phyloP scores from a whole-genome alignment of 805 yeast species.

The Candida mattraensis region DNA sequence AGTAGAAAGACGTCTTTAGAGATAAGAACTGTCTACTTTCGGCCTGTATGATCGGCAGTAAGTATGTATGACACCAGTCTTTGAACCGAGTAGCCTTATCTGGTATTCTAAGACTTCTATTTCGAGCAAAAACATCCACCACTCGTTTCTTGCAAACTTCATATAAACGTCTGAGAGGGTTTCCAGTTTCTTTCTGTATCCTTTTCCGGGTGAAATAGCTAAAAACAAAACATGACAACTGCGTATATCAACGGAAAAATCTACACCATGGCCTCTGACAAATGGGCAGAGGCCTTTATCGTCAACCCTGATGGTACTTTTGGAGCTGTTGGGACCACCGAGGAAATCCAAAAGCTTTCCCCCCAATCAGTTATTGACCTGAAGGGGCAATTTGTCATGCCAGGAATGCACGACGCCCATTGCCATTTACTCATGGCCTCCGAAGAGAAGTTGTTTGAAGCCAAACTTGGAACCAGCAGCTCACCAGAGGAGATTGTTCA shows the following conservation, averaged over 20 bases:
- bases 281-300: conserved; percentile 26
- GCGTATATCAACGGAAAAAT: conserved; percentile 27
- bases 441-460: conserved; percentile 26
- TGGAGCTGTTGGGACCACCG: conserved; percentile 22
- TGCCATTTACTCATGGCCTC: conserved; percentile 29
- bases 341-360: conserved; percentile 13
- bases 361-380: conserved; percentile 23
- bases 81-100: too few relatives aligned
- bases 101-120: too few relatives aligned
- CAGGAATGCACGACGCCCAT: conserved; percentile 32
- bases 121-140: too few relatives aligned
- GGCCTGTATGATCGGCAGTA: too few relatives aligned
- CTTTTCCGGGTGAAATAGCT: too few relatives aligned
- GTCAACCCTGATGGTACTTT: conserved; percentile 25
- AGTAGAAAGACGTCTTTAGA: too few relatives aligned
- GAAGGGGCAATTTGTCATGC: conserved; percentile 29
- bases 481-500: conserved; percentile 25
- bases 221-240: conserved; percentile 25
- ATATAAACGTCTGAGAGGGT: too few relatives aligned
- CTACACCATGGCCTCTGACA: conserved; percentile 17
- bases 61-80: too few relatives aligned
- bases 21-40: too few relatives aligned
- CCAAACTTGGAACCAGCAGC: conserved; percentile 22
- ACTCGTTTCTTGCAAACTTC: too few relatives aligned
- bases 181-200: too few relatives aligned